phyloP scores from a whole-genome alignment of 1,284 basidiomycete genomes.

The Ustilago esculenta region DNA sequence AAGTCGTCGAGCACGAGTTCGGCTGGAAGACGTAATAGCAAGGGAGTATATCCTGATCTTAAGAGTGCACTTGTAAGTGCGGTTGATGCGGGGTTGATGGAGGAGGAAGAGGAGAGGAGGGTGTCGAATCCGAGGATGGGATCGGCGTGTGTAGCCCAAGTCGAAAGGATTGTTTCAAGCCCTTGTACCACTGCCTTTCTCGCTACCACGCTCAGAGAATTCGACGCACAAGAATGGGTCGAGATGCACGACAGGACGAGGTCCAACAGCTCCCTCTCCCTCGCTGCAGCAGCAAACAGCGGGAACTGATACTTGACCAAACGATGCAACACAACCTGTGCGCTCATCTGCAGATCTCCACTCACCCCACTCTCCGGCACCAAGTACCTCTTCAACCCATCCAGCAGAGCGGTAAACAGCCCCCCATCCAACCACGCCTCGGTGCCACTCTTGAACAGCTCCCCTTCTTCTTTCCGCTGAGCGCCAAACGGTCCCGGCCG shows the following conservation, averaged over 20 bases:
- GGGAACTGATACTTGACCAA: slow-evolving; percentile 51
- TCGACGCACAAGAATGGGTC: not conserved
- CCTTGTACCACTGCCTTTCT: slow-evolving; percentile 32
- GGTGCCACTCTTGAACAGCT: slow-evolving; percentile 3
- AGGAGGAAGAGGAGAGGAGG: slow-evolving; percentile 4
- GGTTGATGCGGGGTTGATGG: not conserved
- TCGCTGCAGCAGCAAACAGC: slow-evolving; percentile 19
- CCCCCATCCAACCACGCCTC: slow-evolving; percentile 38
- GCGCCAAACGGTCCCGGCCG: slow-evolving; percentile 8
- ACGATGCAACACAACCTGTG: slow-evolving; percentile 45
- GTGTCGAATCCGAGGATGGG: slow-evolving; percentile 47
- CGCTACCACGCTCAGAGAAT: slow-evolving; percentile 11
- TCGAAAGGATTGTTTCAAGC: slow-evolving; percentile 19
- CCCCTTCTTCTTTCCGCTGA: not conserved
- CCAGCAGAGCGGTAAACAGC: slow-evolving; percentile 23
- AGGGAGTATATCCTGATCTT: slow-evolving; percentile 7
- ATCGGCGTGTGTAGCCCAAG: slow-evolving; percentile 27
- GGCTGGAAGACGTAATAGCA: slow-evolving; percentile 40
- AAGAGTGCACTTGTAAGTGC: slow-evolving; percentile 1
- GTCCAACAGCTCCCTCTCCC: slow-evolving; percentile 36
- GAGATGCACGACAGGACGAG: slow-evolving; percentile 5
- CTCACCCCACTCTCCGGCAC: not conserved
- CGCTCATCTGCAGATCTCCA: slow-evolving; percentile 33
- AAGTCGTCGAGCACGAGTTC: slow-evolving; percentile 55
- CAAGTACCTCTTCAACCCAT: slow-evolving; percentile 13